phyloP scores from a whole-genome alignment of 1,284 basidiomycete genomes.

The Naganishia sp. region DNA sequence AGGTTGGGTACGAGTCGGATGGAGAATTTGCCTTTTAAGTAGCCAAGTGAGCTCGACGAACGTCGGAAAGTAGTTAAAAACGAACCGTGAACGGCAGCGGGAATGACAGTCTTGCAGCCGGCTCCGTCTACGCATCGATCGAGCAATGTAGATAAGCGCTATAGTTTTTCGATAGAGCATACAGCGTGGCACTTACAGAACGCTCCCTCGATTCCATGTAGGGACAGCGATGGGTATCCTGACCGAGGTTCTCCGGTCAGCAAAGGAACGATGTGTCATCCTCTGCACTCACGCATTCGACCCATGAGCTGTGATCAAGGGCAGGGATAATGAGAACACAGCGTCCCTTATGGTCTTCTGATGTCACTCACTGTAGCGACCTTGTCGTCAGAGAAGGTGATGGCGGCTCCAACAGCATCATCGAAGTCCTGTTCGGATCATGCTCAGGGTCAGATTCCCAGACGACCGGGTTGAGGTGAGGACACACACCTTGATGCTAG shows the following conservation, averaged over 20 bases:
- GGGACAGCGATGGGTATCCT: slow-evolving; percentile 75
- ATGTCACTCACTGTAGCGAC: slow-evolving; percentile 60
- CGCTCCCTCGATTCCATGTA: slow-evolving; percentile 97
- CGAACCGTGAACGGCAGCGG: slow-evolving; percentile 79
- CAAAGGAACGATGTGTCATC: not conserved
- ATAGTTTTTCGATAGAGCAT: slow-evolving; percentile 37
- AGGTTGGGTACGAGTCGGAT: slow-evolving; percentile 85
- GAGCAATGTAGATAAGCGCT: not conserved
- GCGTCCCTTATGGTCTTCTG: not conserved
- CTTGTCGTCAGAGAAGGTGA: slow-evolving; percentile 79
- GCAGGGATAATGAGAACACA: not conserved
- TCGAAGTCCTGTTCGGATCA: slow-evolving; percentile 68
- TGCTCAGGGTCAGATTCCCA: not conserved
- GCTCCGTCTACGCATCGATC: slow-evolving; percentile 56
- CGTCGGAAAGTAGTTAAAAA: slow-evolving; percentile 23
- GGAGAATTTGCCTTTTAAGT: slow-evolving; percentile 70
- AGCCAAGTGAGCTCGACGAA: not conserved
- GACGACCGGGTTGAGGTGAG: not conserved
- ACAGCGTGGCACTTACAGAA: slow-evolving; percentile 63
- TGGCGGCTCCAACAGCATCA: slow-evolving; percentile 71
- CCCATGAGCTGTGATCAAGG: slow-evolving; percentile 45
- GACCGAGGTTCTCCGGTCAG: not conserved
- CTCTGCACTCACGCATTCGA: slow-evolving; percentile 44
- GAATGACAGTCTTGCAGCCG: slow-evolving; percentile 91
- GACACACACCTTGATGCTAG: slow-evolving; percentile 52